These are phyloP conservation scores for Trametes maxima DNA, from an alignment of 768 basidiomycete species.

Conservation along the genomic window DNA sequence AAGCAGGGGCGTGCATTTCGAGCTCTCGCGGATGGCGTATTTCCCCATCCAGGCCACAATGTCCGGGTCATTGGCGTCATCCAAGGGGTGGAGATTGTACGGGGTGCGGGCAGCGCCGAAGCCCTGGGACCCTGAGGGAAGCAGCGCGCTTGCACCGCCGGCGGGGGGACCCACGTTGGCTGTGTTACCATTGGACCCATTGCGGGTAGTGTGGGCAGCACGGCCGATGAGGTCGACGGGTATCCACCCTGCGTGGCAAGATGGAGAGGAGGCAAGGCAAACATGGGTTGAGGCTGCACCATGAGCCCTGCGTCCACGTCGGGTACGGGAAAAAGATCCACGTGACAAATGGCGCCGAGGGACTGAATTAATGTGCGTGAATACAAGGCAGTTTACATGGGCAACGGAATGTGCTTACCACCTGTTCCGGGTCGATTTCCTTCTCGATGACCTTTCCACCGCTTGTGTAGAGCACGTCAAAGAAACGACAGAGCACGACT, in stretches of 20 bases:
- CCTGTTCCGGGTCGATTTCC: slow-evolving; percentile 2
- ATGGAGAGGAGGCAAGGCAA: not conserved
- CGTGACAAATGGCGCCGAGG: slow-evolving; percentile 71
- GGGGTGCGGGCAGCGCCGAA: not conserved
- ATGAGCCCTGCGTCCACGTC: slow-evolving; percentile 4
- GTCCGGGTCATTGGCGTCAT: slow-evolving; percentile 24
- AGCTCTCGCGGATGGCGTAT: slow-evolving; percentile 48
- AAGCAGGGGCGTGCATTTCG: slow-evolving; percentile 53
- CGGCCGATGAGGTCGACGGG: too few relatives aligned
- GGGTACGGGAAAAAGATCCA: slow-evolving; percentile 70
- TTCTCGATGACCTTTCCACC: not conserved
- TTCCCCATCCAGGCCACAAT: slow-evolving; percentile 46
- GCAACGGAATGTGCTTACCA: not conserved
- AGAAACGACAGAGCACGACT: slow-evolving; percentile 56
- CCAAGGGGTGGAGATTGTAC: not conserved
- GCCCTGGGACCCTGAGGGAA: not conserved
- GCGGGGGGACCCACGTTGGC: too few relatives aligned
- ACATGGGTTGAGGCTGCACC: too few relatives aligned
- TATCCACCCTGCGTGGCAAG: not conserved
- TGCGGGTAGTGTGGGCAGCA: too few relatives aligned
- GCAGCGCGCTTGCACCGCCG: not conserved
- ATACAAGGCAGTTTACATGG: not conserved
- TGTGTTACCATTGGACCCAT: too few relatives aligned
- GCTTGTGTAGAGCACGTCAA: slow-evolving; percentile 46
- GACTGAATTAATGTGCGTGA: not conserved